Evolutionary conservation across 2,329 filamentous ascomycete genomes (phyloP).

Genomic region (Ceratocystiopsis minuta): DNA sequence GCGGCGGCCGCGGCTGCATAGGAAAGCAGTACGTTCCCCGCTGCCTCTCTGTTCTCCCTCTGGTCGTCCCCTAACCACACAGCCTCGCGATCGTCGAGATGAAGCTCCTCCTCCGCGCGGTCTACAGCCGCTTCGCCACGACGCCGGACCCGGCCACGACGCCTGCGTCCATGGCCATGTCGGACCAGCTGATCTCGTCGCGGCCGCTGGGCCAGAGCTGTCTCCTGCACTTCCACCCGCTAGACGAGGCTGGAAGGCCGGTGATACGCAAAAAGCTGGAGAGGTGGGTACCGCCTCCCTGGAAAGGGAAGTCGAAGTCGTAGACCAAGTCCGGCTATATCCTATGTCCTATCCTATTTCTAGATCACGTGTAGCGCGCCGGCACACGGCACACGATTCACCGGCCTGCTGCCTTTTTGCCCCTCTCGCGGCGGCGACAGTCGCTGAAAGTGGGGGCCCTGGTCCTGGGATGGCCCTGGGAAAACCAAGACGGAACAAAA

Average conservation of each 20-base stretch:
- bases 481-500: no score
- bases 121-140: constrained; percentile 42
- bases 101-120: constrained; percentile 43
- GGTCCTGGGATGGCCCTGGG: no score
- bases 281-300: no score
- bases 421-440: neutral
- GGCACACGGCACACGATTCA: no score
- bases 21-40: constrained; percentile 42
- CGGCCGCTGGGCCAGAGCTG: constrained; percentile 42
- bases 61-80: neutral
- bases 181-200: constrained; percentile 50
- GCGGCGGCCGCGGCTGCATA: constrained; percentile 46
- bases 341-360: no score
- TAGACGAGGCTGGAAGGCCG: constrained; percentile 4
- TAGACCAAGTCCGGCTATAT: no score
- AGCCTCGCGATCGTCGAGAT: constrained; percentile 49
- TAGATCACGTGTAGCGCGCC: neutral
- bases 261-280: no score
- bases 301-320: no score
- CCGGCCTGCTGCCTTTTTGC: neutral
- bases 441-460: no score
- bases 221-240: constrained; percentile 28
- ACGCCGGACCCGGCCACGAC: constrained; percentile 35
- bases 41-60: no score
- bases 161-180: constrained; percentile 40